Evolutionary conservation across 192 early-diverging fungal genomes (phyloP).

Genomic region (Backusella psychrophila): DNA sequence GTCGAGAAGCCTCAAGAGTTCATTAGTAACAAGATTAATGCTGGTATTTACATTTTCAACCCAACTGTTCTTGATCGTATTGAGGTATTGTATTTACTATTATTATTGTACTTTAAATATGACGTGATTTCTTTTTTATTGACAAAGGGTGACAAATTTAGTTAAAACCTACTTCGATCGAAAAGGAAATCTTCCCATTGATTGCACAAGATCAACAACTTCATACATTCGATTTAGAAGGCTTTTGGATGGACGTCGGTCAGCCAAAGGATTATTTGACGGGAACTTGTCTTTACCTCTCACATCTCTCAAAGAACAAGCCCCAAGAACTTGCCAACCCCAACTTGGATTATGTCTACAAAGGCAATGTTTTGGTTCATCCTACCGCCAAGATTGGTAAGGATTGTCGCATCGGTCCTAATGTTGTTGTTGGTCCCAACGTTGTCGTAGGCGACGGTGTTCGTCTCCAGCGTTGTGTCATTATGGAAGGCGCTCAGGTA

Average conservation of each 20-base stretch:
- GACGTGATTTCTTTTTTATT: neutral
- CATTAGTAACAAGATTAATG: constrained; percentile 98
- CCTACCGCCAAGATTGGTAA: constrained; percentile 93
- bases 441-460: constrained; percentile 94
- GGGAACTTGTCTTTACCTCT: constrained; percentile 91
- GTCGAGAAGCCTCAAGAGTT: constrained; percentile 97
- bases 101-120: no score
- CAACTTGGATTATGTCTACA: constrained; percentile 63
- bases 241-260: constrained; percentile 99
- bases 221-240: constrained; percentile 91
- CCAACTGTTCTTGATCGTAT: constrained; percentile 89
- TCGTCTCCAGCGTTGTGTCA: constrained; percentile 82
- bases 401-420: constrained; percentile 96
- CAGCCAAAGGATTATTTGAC: constrained; percentile 98
- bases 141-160: constrained; percentile 23
- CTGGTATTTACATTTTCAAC: constrained; percentile 98
- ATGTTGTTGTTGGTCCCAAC: constrained; percentile 94
- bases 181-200: constrained; percentile 94
- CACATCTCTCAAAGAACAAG: constrained; percentile 73
- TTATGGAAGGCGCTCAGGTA: constrained; percentile 81
- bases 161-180: constrained; percentile 95
- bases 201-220: constrained; percentile 89
- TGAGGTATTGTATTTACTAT: constrained; percentile 43
- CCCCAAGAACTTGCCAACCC: constrained; percentile 72
- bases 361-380: constrained; percentile 93